A percentile compares a stretch with the other conserved stretches of the same genome.
Conservation (phyloP, 2,329 filamentous ascomycete species). For the Aspergillus fijiensis region DNA sequence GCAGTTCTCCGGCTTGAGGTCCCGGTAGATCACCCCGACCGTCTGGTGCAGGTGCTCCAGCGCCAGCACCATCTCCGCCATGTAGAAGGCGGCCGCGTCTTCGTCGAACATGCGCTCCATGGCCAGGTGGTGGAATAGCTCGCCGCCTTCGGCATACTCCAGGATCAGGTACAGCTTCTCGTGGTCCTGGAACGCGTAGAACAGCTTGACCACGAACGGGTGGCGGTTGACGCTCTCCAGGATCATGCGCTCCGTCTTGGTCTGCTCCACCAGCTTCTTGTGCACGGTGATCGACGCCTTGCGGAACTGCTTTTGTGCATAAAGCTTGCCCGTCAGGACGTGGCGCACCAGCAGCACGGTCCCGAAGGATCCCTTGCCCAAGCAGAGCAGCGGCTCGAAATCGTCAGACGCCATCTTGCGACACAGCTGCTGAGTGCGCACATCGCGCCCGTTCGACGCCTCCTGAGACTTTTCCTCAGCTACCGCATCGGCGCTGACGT, state of each 20-base stretch:
- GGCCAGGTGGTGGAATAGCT: constrained; percentile 91
- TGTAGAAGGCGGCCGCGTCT: constrained; percentile 88
- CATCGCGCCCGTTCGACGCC: constrained; percentile 55
- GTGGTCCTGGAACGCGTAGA: constrained; percentile 96
- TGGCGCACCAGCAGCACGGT: constrained; percentile 94
- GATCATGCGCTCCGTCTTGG: constrained; percentile 92
- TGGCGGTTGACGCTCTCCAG: constrained; percentile 94
- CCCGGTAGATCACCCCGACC: constrained; percentile 91
- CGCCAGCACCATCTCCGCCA: constrained; percentile 95
- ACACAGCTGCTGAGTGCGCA: constrained; percentile 51
- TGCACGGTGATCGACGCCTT: constrained; percentile 94
- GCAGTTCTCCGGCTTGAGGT: constrained; percentile 97
- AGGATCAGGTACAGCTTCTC: constrained; percentile 97
- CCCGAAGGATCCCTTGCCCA: constrained; percentile 94
- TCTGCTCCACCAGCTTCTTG: constrained; percentile 94
- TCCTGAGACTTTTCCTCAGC: constrained; percentile 33
- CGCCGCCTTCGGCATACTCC: constrained; percentile 95
- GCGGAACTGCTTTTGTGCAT: constrained; percentile 97
- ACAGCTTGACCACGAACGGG: constrained; percentile 96
- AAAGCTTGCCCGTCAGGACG: constrained; percentile 79
- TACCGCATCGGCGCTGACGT: constrained; percentile 63
- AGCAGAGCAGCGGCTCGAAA: constrained; percentile 85
- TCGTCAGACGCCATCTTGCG: constrained; percentile 91
- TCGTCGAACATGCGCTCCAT: constrained; percentile 95
- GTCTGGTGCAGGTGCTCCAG: constrained; percentile 89